A percentile compares a stretch with the other conserved stretches of the same genome.
These are phyloP conservation scores for Acanthamoeba royreba DNA, from an alignment of 208 protist species.

Conservation along the genomic window DNA sequence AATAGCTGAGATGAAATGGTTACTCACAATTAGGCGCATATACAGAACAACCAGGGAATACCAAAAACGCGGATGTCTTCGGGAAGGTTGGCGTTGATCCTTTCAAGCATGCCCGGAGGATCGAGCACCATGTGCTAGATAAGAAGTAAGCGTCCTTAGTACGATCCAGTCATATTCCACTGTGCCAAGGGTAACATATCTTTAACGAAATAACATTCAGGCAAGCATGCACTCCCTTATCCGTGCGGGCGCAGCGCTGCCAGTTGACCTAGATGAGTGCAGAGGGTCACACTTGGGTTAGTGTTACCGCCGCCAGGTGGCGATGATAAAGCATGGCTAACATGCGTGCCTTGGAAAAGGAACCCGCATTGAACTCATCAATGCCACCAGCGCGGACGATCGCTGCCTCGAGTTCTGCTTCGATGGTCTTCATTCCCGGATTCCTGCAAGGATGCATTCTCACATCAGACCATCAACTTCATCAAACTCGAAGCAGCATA, in stretches of 20 bases:
- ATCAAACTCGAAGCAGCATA: too few species aligned
- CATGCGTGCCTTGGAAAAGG: not conserved
- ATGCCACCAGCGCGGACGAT: slow-evolving; percentile 88
- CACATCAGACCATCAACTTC: too few species aligned
- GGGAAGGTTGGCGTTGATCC: slow-evolving; percentile 5
- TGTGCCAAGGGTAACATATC: slow-evolving; percentile 71
- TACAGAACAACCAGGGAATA: not conserved
- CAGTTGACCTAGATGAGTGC: too few species aligned
- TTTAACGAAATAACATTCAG: slow-evolving; percentile 90
- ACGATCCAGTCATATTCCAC: too few species aligned
- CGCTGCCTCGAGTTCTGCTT: slow-evolving; percentile 89
- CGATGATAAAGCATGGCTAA: slow-evolving; percentile 78
- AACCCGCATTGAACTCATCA: slow-evolving; percentile 71
- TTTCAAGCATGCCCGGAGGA: slow-evolving; percentile 18
- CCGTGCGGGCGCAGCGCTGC: slow-evolving; percentile 91
- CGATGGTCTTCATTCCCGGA: slow-evolving; percentile 86
- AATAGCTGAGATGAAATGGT: not conserved
- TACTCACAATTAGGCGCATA: too few species aligned
- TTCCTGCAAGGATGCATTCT: slow-evolving; percentile 84
- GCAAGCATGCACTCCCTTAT: slow-evolving; percentile 93
- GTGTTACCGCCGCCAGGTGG: slow-evolving; percentile 62
- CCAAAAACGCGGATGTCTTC: slow-evolving; percentile 74
- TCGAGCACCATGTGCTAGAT: not conserved
- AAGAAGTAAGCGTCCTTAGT: too few species aligned
- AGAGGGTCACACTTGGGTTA: too few species aligned